Evolutionary conservation across 768 basidiomycete species (phyloP).

Genomic region (Botryobasidium botryosum): DNA sequence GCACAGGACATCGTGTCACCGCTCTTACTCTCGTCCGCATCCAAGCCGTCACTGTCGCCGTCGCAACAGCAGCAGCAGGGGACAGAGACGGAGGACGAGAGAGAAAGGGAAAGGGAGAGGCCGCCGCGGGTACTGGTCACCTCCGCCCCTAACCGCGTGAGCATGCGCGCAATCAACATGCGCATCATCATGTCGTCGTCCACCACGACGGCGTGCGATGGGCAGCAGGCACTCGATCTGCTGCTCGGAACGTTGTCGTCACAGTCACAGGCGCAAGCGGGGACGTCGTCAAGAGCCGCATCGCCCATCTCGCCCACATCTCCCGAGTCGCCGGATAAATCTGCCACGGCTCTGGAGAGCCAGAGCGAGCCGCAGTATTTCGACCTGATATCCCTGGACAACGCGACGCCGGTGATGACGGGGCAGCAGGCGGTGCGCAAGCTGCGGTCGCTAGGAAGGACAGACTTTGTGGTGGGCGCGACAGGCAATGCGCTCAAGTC

Average conservation of each 20-base stretch:
- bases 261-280: too few species aligned
- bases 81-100: too few species aligned
- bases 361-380: slow-evolving; percentile 13
- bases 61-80: too few species aligned
- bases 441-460: slow-evolving; percentile 43
- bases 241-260: too few species aligned
- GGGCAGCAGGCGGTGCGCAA: slow-evolving; percentile 51
- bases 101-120: too few species aligned
- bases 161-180: slow-evolving; percentile 18
- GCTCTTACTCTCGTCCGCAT: too few species aligned
- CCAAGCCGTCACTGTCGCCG: neutral
- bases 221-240: slow-evolving; percentile 16
- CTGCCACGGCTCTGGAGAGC: slow-evolving; percentile 3
- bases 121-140: too few species aligned
- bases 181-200: slow-evolving; percentile 18
- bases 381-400: slow-evolving; percentile 19
- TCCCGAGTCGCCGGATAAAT: too few species aligned
- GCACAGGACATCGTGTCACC: neutral
- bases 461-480: slow-evolving; percentile 45
- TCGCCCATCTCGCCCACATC: too few species aligned
- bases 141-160: slow-evolving; percentile 19
- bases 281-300: too few species aligned
- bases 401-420: slow-evolving; percentile 18
- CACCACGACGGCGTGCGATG: slow-evolving; percentile 17
- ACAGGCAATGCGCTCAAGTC: slow-evolving; percentile 32